Conservation (phyloP, 768 basidiomycete species). For the Leccinum pellstonianum region DNA sequence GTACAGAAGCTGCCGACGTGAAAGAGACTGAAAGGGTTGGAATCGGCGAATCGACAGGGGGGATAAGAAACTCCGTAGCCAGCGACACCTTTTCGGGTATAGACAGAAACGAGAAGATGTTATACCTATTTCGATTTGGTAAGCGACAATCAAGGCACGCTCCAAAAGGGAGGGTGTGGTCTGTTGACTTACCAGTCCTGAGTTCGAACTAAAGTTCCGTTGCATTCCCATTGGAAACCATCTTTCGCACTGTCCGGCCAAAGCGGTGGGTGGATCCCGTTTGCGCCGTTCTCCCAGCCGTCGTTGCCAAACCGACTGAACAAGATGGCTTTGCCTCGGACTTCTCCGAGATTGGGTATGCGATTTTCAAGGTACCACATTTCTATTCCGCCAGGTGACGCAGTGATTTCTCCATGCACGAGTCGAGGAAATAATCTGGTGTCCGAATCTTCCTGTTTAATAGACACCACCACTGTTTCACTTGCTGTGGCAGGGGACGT, state of each 20-base stretch:
- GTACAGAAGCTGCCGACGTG: conserved; percentile 78
- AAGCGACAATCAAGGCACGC: conserved; percentile 3
- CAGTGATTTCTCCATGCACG: conserved; percentile 63
- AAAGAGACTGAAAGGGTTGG: conserved; percentile 72
- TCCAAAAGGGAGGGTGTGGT: neutral
- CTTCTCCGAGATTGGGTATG: conserved; percentile 79
- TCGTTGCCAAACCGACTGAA: conserved; percentile 74
- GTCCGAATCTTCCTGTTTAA: conserved; percentile 83
- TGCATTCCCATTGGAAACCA: conserved; percentile 80
- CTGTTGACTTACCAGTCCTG: conserved; percentile 73
- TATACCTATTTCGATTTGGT: conserved; percentile 55
- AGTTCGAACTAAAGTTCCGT: conserved; percentile 63
- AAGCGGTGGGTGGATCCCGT: conserved; percentile 82
- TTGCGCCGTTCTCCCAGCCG: conserved; percentile 69
- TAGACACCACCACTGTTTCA: conserved; percentile 82
- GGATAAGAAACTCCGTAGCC: conserved; percentile 52
- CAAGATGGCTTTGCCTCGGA: conserved; percentile 80
- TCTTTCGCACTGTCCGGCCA: conserved; percentile 81
- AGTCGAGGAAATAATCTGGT: conserved; percentile 55
- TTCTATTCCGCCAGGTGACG: conserved; percentile 46
- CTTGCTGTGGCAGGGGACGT: conserved; percentile 49
- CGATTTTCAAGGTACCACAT: conserved; percentile 86
- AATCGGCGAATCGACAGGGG: conserved; percentile 33
- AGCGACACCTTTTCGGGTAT: conserved; percentile 80
- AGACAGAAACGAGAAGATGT: conserved; percentile 71